Evolutionary conservation across 129 eudicot genomes (phyloP).

Genomic region (Kitagawia praeruptora): DNA sequence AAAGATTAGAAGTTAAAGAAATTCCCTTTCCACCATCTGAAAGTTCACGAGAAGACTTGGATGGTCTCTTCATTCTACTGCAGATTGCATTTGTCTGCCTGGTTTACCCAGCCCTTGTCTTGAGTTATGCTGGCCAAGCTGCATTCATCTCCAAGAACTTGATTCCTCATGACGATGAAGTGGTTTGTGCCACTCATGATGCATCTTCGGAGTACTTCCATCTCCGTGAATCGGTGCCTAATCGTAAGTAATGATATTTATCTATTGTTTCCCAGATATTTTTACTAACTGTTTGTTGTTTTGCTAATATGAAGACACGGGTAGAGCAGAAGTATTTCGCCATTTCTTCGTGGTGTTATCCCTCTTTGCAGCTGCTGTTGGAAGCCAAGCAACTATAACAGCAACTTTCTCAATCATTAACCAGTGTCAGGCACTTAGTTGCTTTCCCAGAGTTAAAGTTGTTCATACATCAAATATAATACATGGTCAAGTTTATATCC

Average conservation of each 20-base stretch:
- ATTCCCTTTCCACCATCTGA: background rate
- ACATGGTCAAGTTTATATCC: slow-evolving; percentile 78
- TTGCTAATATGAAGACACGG: background rate
- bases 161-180: background rate
- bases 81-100: slow-evolving; percentile 68
- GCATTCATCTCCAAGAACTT: slow-evolving; percentile 51
- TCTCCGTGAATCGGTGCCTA: slow-evolving; percentile 45
- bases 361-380: slow-evolving; percentile 71
- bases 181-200: background rate
- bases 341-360: slow-evolving; percentile 39
- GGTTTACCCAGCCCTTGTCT: slow-evolving; percentile 68
- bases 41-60: background rate
- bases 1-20: background rate
- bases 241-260: slow-evolving; percentile 22
- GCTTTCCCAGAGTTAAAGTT: slow-evolving; percentile 84
- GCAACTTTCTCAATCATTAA: slow-evolving; percentile 91
- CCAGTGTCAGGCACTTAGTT: slow-evolving; percentile 72
- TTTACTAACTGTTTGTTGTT: background rate
- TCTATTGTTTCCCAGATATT: background rate
- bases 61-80: slow-evolving; percentile 10
- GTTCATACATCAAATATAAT: slow-evolving; percentile 70
- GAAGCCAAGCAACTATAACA: slow-evolving; percentile 86
- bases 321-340: slow-evolving; percentile 20
- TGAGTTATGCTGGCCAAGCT: slow-evolving; percentile 86
- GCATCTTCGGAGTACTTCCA: slow-evolving; percentile 14